phyloP scores from a whole-genome alignment of 2,329 filamentous ascomycete species.

The Didymella lethalis region DNA sequence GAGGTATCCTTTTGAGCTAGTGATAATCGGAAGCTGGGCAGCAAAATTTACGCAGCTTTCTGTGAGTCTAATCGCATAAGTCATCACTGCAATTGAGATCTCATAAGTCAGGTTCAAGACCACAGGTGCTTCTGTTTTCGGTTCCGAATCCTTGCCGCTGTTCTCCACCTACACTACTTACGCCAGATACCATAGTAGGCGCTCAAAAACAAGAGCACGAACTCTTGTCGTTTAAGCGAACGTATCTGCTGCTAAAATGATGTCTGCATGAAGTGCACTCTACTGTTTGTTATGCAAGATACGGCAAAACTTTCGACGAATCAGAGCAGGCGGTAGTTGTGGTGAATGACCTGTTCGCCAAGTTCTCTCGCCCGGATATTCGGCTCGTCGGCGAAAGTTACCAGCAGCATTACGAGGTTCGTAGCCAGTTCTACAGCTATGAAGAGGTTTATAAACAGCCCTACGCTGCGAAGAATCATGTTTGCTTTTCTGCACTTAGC shows the following conservation, averaged over 20 bases:
- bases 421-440: background rate
- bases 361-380: background rate
- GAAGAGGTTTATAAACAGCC: background rate
- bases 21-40: too few relatives aligned
- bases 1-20: too few relatives aligned
- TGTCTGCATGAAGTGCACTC: too few relatives aligned
- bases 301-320: background rate
- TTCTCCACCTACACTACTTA: too few relatives aligned
- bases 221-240: background rate
- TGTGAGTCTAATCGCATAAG: too few relatives aligned
- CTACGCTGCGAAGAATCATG: background rate
- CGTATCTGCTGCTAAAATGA: too few relatives aligned
- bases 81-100: too few relatives aligned
- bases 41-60: too few relatives aligned
- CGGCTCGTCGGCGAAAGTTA: conserved; percentile 1
- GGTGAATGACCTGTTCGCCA: background rate
- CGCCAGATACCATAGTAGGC: too few relatives aligned
- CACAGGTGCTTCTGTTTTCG: too few relatives aligned
- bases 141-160: too few relatives aligned
- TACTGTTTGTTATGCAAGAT: background rate
- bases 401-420: background rate
- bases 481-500: background rate
- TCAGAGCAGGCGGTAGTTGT: background rate
- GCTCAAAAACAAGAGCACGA: background rate
- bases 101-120: too few relatives aligned